Evolutionary conservation across 208 protist species (phyloP).

Genomic region (Zelonia costaricensis): DNA sequence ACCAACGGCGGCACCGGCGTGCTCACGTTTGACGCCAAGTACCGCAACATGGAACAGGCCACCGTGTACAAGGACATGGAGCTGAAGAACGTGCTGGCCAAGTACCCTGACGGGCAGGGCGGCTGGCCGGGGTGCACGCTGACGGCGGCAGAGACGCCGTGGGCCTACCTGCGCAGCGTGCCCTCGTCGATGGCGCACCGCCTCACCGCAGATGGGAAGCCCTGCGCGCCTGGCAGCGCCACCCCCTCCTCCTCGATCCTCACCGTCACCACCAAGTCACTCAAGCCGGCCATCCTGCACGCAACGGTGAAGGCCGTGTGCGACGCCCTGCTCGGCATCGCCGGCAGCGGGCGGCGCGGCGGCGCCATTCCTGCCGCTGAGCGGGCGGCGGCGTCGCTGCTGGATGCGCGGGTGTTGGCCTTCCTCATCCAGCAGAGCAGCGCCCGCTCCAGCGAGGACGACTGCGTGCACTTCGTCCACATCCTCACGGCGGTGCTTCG

Average conservation of each 20-base stretch:
- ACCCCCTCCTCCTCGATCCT: slow-evolving; percentile 24
- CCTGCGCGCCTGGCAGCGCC: background rate
- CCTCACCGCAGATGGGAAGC: slow-evolving; percentile 5
- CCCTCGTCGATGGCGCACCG: slow-evolving; percentile 8
- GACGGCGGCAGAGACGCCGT: slow-evolving; percentile 16
- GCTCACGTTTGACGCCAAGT: slow-evolving; percentile 68
- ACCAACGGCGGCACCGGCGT: slow-evolving; percentile 49
- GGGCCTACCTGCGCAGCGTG: slow-evolving; percentile 34
- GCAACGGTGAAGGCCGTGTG: slow-evolving; percentile 26
- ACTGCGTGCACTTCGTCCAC: slow-evolving; percentile 46
- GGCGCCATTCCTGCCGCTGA: slow-evolving; percentile 14
- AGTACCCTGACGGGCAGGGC: slow-evolving; percentile 84
- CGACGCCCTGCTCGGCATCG: slow-evolving; percentile 9
- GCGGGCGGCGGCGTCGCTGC: slow-evolving; percentile 33
- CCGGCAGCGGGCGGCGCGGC: background rate
- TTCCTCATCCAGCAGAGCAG: slow-evolving; percentile 41
- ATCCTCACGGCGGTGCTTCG: slow-evolving; percentile 62
- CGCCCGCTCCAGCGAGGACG: slow-evolving; percentile 24
- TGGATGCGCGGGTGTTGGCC: slow-evolving; percentile 68
- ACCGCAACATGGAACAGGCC: slow-evolving; percentile 74
- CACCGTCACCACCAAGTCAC: slow-evolving; percentile 28
- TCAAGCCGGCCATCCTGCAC: slow-evolving; percentile 32
- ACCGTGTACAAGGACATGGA: slow-evolving; percentile 72
- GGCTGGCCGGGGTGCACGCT: slow-evolving; percentile 52
- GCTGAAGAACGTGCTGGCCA: slow-evolving; percentile 70